Base-by-base conservation (phyloP, 148 eudicot genomes). In the Nepenthes gracilis region DNA sequence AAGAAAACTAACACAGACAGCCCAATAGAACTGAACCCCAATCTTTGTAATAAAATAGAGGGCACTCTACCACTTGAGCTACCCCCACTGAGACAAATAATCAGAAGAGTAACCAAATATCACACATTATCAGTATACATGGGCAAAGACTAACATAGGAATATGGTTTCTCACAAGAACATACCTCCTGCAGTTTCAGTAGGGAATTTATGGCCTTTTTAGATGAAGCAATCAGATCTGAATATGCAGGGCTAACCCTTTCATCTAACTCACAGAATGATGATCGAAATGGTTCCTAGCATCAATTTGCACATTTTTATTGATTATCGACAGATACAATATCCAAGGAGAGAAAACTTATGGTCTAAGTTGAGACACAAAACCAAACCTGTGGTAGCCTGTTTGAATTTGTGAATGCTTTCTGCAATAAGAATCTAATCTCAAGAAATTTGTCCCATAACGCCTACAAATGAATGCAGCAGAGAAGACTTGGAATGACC, bases 371-470 rank as follows among this genome's bases (percentile, higher is more conserved):
- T 51, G 47, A 65, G 34, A 3, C 14, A 33, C 50, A 65, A 66
- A 50, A 59, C 36, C 67, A 52, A 47, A 92, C 98, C 94, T 83
- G 89, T n/a, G 98, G 98, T 60, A 92, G 80, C 70, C 86, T 80
- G 64, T 88, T 92, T 36, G 86, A 78, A 61, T 71, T 88, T 43
- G 78, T 65, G 58, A 75, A 92, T 49, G 85, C 63, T 57, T 88
- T 88, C 69, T 92, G 98, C 77, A 92, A 67, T 74, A 85, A 71
- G 60, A 88, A 76, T 74, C 98, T 78, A 53, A 88, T 65, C 74
- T 92, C 98, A 56, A 92, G 94, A 58, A 81, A 77, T 77, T 88
- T 92, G 76, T 88, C 96, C 96, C 98, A 92, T 15, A 92, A 72
- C 64, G 87, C 94, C 98, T 92, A 57, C 61, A 68, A 61, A 33